A percentile compares a stretch with the other conserved stretches of the same genome.
These are phyloP conservation scores for Aspergillus phoenicis DNA, from an alignment of 2,329 filamentous ascomycete genomes.

Conservation along the genomic window DNA sequence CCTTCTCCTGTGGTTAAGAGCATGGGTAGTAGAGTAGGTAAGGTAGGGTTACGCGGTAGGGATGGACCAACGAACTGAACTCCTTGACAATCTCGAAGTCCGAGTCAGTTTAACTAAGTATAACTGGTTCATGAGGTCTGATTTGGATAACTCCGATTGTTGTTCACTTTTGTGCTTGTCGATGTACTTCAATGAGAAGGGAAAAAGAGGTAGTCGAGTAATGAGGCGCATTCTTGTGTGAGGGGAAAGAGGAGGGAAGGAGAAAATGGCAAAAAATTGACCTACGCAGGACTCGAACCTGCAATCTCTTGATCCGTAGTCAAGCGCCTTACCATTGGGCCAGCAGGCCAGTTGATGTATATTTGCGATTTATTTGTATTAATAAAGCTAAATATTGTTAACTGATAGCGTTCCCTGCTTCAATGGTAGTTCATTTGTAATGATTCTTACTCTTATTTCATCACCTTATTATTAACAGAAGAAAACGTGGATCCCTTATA, in stretches of 20 bases:
- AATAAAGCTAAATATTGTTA: neutral
- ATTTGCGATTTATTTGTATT: neutral
- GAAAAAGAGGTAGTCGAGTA: no score
- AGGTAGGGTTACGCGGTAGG: neutral
- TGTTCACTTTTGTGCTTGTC: no score
- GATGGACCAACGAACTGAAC: neutral
- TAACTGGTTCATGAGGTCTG: neutral
- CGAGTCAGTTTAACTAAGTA: no score
- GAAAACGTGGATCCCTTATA: no score
- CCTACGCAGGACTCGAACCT: slow-evolving; percentile 47
- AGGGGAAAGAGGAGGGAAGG: neutral
- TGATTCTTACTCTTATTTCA: no score
- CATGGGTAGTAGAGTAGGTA: neutral
- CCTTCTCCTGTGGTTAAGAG: neutral
- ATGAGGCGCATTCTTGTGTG: neutral
- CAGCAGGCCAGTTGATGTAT: slow-evolving; percentile 12
- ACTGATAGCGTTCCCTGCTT: no score
- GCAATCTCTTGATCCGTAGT: slow-evolving; percentile 56
- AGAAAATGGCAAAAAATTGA: neutral
- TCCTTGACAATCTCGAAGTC: neutral
- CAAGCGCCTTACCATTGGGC: slow-evolving; percentile 56
- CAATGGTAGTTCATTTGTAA: no score
- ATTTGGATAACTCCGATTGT: no score
- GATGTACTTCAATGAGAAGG: no score
- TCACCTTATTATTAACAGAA: no score